Evolutionary conservation across 805 yeast species (phyloP).

Genomic region (Ogataea corticis): DNA sequence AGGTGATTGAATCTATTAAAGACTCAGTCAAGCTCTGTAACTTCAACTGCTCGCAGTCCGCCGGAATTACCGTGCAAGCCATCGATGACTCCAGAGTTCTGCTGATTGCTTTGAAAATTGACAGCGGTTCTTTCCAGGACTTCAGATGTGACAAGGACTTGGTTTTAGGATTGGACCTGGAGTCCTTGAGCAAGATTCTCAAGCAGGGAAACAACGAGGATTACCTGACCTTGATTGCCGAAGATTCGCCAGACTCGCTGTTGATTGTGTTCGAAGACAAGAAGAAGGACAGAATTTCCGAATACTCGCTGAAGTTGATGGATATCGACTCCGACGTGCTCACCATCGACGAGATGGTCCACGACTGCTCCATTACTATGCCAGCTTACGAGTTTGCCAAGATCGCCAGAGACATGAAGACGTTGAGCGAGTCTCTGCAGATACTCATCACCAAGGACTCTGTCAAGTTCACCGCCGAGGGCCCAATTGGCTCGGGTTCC

Average conservation of each 20-base stretch:
- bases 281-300: constrained; percentile 86
- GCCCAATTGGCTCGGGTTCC: constrained; percentile 87
- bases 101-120: constrained; percentile 83
- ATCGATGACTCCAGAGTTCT: constrained; percentile 96
- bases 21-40: constrained; percentile 95
- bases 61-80: constrained; percentile 93
- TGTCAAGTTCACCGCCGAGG: constrained; percentile 85
- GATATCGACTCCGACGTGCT: constrained; percentile 94
- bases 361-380: constrained; percentile 82
- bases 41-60: constrained; percentile 89
- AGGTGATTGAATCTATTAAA: constrained; percentile 87
- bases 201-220: constrained; percentile 91
- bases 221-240: constrained; percentile 84
- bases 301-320: constrained; percentile 89
- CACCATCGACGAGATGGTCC: constrained; percentile 90
- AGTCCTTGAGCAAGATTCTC: constrained; percentile 82
- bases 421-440: constrained; percentile 83
- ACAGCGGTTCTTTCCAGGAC: constrained; percentile 83
- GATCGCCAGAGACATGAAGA: constrained; percentile 82
- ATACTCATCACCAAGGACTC: constrained; percentile 89
- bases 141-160: constrained; percentile 95
- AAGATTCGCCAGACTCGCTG: constrained; percentile 69
- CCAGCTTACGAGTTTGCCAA: constrained; percentile 88
- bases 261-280: constrained; percentile 87
- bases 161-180: constrained; percentile 88